phyloP scores from a whole-genome alignment of 2,329 filamentous ascomycete genomes.

The Zasmidium angulare region DNA sequence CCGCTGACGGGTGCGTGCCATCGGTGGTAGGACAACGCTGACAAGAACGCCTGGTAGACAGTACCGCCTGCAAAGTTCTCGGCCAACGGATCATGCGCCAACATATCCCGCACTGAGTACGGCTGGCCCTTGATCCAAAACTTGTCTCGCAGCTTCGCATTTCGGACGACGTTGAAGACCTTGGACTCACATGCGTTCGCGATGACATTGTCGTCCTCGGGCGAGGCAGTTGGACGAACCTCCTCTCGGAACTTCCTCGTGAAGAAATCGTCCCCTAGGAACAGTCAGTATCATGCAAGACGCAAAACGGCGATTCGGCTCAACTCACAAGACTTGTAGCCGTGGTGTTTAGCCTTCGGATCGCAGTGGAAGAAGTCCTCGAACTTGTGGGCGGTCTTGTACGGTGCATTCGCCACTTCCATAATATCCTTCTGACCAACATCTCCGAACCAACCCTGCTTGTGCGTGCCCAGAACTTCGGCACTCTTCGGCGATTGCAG shows the following conservation, averaged over 20 bases:
- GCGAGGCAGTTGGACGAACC: conserved; percentile 59
- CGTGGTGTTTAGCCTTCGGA: conserved; percentile 53
- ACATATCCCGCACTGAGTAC: conserved; percentile 53
- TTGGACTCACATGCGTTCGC: conserved; percentile 66
- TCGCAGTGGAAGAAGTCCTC: conserved; percentile 63
- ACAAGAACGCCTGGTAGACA: conserved; percentile 70
- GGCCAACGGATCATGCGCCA: conserved; percentile 56
- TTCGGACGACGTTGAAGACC: conserved; percentile 52
- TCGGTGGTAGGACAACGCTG: conserved; percentile 66
- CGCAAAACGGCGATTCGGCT: neutral
- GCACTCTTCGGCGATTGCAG: conserved; percentile 36
- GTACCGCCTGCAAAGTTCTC: conserved; percentile 62
- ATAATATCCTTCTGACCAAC: conserved; percentile 40
- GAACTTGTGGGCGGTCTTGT: conserved; percentile 29
- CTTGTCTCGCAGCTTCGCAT: conserved; percentile 56
- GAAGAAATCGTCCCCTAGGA: conserved; percentile 63
- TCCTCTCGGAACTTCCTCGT: conserved; percentile 57
- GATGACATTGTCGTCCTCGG: conserved; percentile 57
- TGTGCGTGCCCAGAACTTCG: conserved; percentile 38
- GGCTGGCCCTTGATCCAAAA: conserved; percentile 72
- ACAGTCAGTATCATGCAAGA: neutral
- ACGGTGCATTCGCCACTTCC: conserved; percentile 32
- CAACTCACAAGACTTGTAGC: conserved; percentile 58
- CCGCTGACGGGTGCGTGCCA: conserved; percentile 71
- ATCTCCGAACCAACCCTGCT: conserved; percentile 43